Evolutionary conservation across 306 rosid species (phyloP), one percentile per base, ranked within the genome.

Genomic region (Rubus parviflorus): DNA sequence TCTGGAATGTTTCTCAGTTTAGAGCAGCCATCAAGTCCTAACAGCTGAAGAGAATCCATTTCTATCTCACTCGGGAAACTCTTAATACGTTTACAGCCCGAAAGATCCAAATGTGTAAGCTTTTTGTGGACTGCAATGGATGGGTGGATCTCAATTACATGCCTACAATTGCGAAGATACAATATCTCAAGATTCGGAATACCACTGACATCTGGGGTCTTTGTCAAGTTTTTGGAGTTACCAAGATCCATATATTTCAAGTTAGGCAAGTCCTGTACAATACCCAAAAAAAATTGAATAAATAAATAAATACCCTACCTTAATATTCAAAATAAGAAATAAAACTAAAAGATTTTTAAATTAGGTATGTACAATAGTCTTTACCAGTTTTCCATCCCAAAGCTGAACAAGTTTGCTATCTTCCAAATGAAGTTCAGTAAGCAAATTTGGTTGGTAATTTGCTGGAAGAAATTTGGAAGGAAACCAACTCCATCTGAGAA

Each of bases 101-200:
- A 11, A 13, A 77, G 43, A 25, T 6, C 17, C 10, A 68, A 17
- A 8, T 25, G 2, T 1, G 11, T 25, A 51, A 77, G 69, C 49
- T 37, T 46, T 56, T 77, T 49, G 19, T 23, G 38, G 1, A 8
- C 16, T 11, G 57, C 47, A 68, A 77, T 69, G 23, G 81, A 69
- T 68, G 75, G 67, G 47, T 77, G 81, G 35, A 77, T 46, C 48
- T 54, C 54, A 43, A 80, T 20, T 66, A 80, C 43, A 42, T 15
- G n/a, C 0, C 11, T 25, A 22, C 83, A 80, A 46, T n/a, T 5
- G 17, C 2, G 8, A 14, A 80, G 45, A 6, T 23, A 38, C 47
- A 79, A n/a, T n/a, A n/a, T n/a, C 51, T 45, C 23, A 35, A 80
- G 70, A 54, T 45, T 20, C 13, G 79, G 70, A 42, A 56, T 2